Conservation (phyloP, 768 basidiomycete genomes). For the Rhizopogon vesiculosus region DNA sequence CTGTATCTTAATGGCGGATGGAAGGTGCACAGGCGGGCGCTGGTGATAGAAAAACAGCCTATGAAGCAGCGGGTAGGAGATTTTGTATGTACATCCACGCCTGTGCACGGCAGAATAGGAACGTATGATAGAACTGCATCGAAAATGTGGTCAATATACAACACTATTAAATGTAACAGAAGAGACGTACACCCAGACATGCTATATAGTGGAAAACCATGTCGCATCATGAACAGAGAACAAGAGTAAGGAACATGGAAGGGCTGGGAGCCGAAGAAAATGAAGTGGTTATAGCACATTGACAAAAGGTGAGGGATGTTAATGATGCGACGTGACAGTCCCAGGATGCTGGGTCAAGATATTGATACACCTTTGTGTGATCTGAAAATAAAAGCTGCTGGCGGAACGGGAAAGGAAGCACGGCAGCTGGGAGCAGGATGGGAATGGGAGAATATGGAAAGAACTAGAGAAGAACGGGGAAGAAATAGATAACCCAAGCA, state of each 20-base stretch:
- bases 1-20: slow-evolving; percentile 5
- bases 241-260: not conserved
- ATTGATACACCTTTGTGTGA: slow-evolving; percentile 25
- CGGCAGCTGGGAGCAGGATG: not conserved
- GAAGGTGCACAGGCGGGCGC: slow-evolving; percentile 11
- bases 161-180: not conserved
- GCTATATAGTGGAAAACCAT: slow-evolving; percentile 25
- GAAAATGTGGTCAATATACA: slow-evolving; percentile 6
- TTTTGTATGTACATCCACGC: slow-evolving; percentile 23
- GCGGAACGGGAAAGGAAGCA: not conserved
- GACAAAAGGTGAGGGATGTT: slow-evolving; percentile 12
- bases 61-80: slow-evolving; percentile 4
- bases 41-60: not conserved
- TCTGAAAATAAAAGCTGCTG: not conserved
- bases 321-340: slow-evolving; percentile 28
- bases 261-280: not conserved
- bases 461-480: not conserved
- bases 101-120: slow-evolving; percentile 11
- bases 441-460: not conserved
- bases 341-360: slow-evolving; percentile 22
- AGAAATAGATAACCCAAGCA: slow-evolving; percentile 15
- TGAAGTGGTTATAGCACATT: slow-evolving; percentile 19
- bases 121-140: slow-evolving; percentile 18
- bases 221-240: slow-evolving; percentile 29
- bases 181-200: slow-evolving; percentile 19